Base-by-base conservation (phyloP, 371 early-diverging fungal genomes). In the Edhazardia aedis region DNA sequence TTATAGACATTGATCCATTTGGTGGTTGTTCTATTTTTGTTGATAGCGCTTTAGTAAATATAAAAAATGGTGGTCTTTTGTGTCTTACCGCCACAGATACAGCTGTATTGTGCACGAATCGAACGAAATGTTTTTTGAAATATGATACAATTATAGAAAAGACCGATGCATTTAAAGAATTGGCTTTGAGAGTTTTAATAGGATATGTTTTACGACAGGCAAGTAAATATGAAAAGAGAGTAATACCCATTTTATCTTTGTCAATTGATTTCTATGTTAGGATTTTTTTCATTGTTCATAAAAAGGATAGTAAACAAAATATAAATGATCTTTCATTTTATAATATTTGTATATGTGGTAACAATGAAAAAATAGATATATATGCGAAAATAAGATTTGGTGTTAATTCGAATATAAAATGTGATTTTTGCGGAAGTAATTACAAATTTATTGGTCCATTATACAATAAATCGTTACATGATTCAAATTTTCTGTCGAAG, bases 31-130 rank as follows among this genome's bases (percentile, higher is more conserved):
- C 86, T 1, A 90, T 88, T 3, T 99, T 90, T 68, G 68, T 95
- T 12, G 92, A 94, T 62, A 86, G 79, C 25, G 93, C 95, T 7
- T 80, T 96, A 0, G 84, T 86, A 56, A 78, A 85, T 0, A 84
- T 93, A 4, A 74, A 80, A 39, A 82, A 87, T 51, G 90, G 88
- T 45, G 98, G 86, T 71, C 71, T 98, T 23, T 72, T 98, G 22
- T 90, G 90, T 69, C 80, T 99, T 23, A 99, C 99, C 1, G 89
- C 93, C 72, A 99, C 99, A 0, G 99, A 99, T 78, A 77, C 91
- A 68, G 91, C 87, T 7, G 83, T 90, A 6, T 75, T 99, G 3
- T 86, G 90, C 55, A 85, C 90, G 12, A 69, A 70, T 40, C 59
- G 56, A 30, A 51, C 30, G 14, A 71, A 71, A 56, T 86, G 93